Conservation (phyloP, 2,329 filamentous ascomycete genomes). For the Diplocarpon mali region DNA sequence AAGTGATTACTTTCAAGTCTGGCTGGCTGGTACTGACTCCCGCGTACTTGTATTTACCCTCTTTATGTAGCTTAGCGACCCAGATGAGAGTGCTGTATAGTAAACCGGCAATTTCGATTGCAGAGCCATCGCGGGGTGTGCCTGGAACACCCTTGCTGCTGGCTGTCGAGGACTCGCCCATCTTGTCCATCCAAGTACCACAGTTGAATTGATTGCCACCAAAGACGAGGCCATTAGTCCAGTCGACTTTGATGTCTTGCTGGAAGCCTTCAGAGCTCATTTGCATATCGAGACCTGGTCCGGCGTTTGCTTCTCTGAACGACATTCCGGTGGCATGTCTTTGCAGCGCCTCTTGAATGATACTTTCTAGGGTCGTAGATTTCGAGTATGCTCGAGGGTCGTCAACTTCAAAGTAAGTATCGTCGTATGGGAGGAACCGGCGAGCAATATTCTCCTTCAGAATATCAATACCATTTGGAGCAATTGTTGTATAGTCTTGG, state of each 20-base stretch:
- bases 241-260: conserved; percentile 83
- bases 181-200: conserved; percentile 99
- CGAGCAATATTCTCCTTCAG: conserved; percentile 68
- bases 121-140: conserved; percentile 91
- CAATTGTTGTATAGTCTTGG: conserved; percentile 80
- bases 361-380: conserved; percentile 72
- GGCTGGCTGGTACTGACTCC: conserved; percentile 56
- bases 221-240: conserved; percentile 82
- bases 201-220: conserved; percentile 93
- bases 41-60: conserved; percentile 61
- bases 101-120: conserved; percentile 88
- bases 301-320: conserved; percentile 91
- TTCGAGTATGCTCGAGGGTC: conserved; percentile 79
- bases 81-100: conserved; percentile 82
- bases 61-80: conserved; percentile 55
- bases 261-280: conserved; percentile 92
- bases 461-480: conserved; percentile 62
- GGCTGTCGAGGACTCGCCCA: conserved; percentile 92
- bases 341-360: conserved; percentile 89
- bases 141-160: conserved; percentile 88
- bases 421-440: conserved; percentile 88
- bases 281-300: conserved; percentile 75
- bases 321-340: conserved; percentile 83
- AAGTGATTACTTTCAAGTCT: conserved; percentile 46
- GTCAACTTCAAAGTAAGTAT: conserved; percentile 79